Evolutionary conservation across 768 basidiomycete species (phyloP).

Genomic region (Psilocybe cubensis): DNA sequence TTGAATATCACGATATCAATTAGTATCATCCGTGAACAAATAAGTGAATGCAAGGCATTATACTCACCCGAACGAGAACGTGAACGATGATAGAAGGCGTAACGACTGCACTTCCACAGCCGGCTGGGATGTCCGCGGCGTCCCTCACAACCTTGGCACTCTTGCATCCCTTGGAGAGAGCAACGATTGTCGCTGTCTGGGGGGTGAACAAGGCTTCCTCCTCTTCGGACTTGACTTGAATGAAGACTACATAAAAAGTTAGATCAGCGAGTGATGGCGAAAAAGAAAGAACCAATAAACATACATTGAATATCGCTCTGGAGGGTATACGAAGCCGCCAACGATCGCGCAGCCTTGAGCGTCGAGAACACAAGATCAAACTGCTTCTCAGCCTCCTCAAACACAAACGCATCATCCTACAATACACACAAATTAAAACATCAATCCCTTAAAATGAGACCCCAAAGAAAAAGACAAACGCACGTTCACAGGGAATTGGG

Average conservation of each 20-base stretch:
- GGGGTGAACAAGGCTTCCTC: slow-evolving; percentile 71
- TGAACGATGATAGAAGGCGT: slow-evolving; percentile 76
- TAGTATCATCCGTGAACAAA: background rate
- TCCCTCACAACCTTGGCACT: slow-evolving; percentile 69
- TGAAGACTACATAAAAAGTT: slow-evolving; percentile 58
- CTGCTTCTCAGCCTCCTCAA: slow-evolving; percentile 74
- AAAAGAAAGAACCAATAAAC: slow-evolving; percentile 21
- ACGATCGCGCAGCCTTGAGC: slow-evolving; percentile 78
- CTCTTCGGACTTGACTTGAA: slow-evolving; percentile 66
- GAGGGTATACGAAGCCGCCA: slow-evolving; percentile 89
- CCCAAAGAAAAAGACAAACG: slow-evolving; percentile 32
- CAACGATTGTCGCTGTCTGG: slow-evolving; percentile 74
- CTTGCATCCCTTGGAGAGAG: slow-evolving; percentile 89
- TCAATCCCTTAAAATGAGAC: background rate
- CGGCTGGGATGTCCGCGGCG: slow-evolving; percentile 74
- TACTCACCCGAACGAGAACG: slow-evolving; percentile 80
- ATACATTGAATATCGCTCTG: slow-evolving; percentile 83
- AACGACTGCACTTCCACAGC: slow-evolving; percentile 86
- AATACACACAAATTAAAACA: background rate
- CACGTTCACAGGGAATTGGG: slow-evolving; percentile 81
- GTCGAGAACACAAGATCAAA: slow-evolving; percentile 87
- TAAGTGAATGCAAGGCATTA: background rate
- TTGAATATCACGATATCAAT: slow-evolving; percentile 29
- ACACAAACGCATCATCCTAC: slow-evolving; percentile 65
- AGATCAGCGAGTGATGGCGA: background rate